phyloP scores from a whole-genome alignment of 768 basidiomycete species.

The Suillus plorans region DNA sequence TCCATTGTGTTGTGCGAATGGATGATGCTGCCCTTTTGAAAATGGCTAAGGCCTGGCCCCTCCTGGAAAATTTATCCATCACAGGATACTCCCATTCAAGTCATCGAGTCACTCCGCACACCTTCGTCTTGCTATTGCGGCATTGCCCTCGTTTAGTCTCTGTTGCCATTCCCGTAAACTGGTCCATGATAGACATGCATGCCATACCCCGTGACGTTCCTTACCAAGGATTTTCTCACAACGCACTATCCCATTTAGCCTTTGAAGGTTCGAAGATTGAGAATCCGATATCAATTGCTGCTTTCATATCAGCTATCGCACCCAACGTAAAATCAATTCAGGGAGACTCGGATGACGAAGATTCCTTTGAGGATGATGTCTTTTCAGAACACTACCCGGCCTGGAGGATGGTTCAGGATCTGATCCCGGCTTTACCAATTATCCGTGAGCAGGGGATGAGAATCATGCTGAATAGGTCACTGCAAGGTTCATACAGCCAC shows the following conservation, averaged over 20 bases:
- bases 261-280: not conserved
- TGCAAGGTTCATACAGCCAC: no score
- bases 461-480: not conserved
- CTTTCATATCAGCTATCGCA: constrained; percentile 28
- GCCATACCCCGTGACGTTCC: not conserved
- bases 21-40: not conserved
- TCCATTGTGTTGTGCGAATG: not conserved
- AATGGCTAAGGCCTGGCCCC: constrained; percentile 7
- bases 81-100: not conserved
- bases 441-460: not conserved
- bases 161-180: not conserved
- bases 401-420: constrained; percentile 24
- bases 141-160: constrained; percentile 5
- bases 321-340: constrained; percentile 24
- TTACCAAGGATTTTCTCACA: constrained; percentile 2
- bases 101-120: not conserved
- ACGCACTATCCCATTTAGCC: not conserved
- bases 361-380: no score
- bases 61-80: not conserved
- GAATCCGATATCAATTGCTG: constrained; percentile 8
- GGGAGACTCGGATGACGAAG: no score
- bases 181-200: not conserved
- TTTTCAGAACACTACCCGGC: not conserved
- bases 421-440: constrained; percentile 21
- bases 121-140: not conserved